A percentile compares a stretch with the other conserved stretches of the same genome.
Conservation (phyloP, 2,329 filamentous ascomycete genomes). For the Claviceps sp. region DNA sequence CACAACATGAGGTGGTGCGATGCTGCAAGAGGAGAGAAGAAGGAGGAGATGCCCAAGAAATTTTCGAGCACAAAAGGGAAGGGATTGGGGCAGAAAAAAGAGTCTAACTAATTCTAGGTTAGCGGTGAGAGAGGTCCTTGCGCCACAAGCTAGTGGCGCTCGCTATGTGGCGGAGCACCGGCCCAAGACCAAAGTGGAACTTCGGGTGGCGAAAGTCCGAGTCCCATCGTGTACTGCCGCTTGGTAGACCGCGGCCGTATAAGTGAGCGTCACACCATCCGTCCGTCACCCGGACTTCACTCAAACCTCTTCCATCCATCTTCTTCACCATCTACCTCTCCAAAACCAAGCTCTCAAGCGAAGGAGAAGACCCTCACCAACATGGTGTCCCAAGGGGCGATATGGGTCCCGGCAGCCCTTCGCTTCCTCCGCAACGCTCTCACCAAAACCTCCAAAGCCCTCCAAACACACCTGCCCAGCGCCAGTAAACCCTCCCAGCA, state of each 20-base stretch:
- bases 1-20: background rate
- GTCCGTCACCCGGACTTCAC: background rate
- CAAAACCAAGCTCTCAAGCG: background rate
- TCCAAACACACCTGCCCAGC: constrained; percentile 35
- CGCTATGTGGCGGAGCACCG: constrained; percentile 22
- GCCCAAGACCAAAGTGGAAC: constrained; percentile 11
- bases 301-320: background rate
- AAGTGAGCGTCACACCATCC: constrained; percentile 9
- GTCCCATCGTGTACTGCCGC: background rate
- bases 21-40: background rate
- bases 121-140: background rate
- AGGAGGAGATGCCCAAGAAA: background rate
- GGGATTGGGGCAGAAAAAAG: background rate
- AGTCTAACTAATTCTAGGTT: background rate
- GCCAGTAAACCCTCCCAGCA: constrained; percentile 30
- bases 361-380: constrained; percentile 11
- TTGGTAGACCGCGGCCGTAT: constrained; percentile 4
- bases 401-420: constrained; percentile 43
- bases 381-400: constrained; percentile 43
- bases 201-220: constrained; percentile 15
- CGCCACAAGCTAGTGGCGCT: background rate
- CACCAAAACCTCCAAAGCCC: constrained; percentile 34
- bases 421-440: constrained; percentile 40
- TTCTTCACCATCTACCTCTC: background rate
- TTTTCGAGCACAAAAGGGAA: constrained; percentile 4